Evolutionary conservation across 73 alveolate species (phyloP), one percentile per base, ranked within the genome.

Genomic region (Effrenium voratum): DNA sequence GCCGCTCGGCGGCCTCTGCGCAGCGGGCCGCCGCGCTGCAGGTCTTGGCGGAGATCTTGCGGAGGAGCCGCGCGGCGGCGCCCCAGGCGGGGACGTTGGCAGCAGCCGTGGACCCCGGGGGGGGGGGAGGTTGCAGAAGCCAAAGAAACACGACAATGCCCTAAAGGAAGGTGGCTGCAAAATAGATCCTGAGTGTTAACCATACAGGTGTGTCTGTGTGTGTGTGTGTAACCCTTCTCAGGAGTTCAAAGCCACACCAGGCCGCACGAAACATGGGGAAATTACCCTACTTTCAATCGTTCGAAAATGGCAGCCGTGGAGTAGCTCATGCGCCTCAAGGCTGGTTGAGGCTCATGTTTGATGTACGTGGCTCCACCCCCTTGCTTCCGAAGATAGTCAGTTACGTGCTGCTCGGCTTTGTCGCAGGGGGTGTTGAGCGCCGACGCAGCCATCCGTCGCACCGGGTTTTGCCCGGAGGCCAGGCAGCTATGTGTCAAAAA

Each of bases 1-100:
- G 81, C 81, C 93, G 93, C 57, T 85, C 93, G 13, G 77, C 93
- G 59, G 41, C 79, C 44, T 38, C 80, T 8, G 81, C 93, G 60
- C 93, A 85, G 80, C 93, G 93, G 30, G 93, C 93, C 26, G 73
- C 73, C 45, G 93, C 93, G 57, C 46, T 85, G 63, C 32, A 41
- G 28, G 68, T 66, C 60, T 68, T 85, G 81, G 93, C 63, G 45
- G 81, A 44, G 55, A 81, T 85, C 57, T 60, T 85, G 63, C 66
- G 30, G 55, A 55, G 93, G 40, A 59, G 81, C 10, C 93, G 93
- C 36, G 66, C 66, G 30, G 50, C 73, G 13, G 93, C 75, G 3
- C 60, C 81, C 38, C 93, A 85, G 93, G 91, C 91, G 45, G 46
- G 47, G 24, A 57, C 28, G 3, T 57, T 22, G 28, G n/a, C n/a